phyloP scores from a whole-genome alignment of 345 rosid species.

The Eucalyptus cloeziana region DNA sequence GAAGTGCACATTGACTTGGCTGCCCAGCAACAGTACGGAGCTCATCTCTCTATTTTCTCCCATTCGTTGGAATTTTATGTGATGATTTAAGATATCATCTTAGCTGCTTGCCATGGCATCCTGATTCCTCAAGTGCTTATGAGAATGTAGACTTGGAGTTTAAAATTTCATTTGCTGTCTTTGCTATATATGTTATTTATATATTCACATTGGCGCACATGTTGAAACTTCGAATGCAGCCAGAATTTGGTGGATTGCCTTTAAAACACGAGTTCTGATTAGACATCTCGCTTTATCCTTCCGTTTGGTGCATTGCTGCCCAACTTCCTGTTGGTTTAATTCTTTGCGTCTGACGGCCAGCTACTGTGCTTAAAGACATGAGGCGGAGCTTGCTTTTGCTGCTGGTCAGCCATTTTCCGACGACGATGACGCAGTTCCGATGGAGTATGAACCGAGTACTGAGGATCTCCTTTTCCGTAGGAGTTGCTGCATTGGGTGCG shows the following conservation, averaged over 20 bases:
- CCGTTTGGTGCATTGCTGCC: neutral
- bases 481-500: neutral
- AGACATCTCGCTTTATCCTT: neutral
- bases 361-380: conserved; percentile 30
- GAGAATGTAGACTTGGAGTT: neutral
- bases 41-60: neutral
- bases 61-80: neutral
- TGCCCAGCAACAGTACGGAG: conserved; percentile 74
- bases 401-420: conserved; percentile 75
- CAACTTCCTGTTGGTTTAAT: too few species aligned
- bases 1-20: conserved; percentile 74
- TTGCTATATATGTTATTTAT: too few species aligned
- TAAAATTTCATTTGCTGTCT: too few species aligned
- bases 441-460: neutral
- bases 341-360: neutral
- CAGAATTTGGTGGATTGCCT: neutral
- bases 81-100: neutral
- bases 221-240: too few species aligned
- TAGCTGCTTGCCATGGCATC: neutral
- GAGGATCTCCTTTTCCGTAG: too few species aligned
- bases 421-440: conserved; percentile 55
- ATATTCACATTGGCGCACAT: too few species aligned
- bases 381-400: conserved; percentile 54
- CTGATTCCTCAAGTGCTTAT: neutral
- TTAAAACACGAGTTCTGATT: neutral